Percentiles rank a stretch among this genome's conserved stretches.
Conservation (phyloP, 73 alveolate genomes). For the Durusdinium trenchii region DNA sequence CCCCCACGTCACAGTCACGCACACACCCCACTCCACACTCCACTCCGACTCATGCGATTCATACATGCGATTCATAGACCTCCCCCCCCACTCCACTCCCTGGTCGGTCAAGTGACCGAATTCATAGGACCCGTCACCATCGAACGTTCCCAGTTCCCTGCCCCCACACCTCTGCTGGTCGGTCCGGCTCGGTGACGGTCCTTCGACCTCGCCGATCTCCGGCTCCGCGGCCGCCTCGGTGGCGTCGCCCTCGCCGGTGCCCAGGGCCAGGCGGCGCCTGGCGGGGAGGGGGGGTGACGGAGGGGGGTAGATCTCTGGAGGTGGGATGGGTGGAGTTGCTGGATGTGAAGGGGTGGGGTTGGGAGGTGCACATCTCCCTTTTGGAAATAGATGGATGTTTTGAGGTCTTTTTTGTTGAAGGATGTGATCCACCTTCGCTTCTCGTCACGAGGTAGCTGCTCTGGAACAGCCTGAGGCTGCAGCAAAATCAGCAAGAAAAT, state of each 20-base stretch:
- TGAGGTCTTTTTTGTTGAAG: background rate
- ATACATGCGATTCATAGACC: no score
- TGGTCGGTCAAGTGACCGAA: no score
- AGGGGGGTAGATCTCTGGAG: background rate
- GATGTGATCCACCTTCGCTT: slow-evolving; percentile 41
- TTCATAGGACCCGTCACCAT: no score
- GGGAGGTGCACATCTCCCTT: background rate
- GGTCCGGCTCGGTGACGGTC: background rate
- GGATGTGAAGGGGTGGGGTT: background rate
- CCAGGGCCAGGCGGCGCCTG: background rate
- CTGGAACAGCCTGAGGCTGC: slow-evolving; percentile 77
- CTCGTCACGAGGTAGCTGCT: slow-evolving; percentile 95
- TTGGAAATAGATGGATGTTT: no score
- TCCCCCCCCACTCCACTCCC: no score
- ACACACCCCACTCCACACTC: no score
- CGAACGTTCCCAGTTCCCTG: no score
- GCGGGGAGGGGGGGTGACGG: background rate
- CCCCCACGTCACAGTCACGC: no score
- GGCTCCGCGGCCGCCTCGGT: slow-evolving; percentile 91
- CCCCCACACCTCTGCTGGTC: no score
- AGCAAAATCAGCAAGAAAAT: no score
- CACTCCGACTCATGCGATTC: no score
- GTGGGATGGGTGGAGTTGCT: no score
- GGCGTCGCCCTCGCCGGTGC: slow-evolving; percentile 4
- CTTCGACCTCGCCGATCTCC: slow-evolving; percentile 58